Evolutionary conservation across 176 grass and related monocot species (phyloP), one percentile per base, ranked within the genome.

Genomic region (Oryza officinalis): DNA sequence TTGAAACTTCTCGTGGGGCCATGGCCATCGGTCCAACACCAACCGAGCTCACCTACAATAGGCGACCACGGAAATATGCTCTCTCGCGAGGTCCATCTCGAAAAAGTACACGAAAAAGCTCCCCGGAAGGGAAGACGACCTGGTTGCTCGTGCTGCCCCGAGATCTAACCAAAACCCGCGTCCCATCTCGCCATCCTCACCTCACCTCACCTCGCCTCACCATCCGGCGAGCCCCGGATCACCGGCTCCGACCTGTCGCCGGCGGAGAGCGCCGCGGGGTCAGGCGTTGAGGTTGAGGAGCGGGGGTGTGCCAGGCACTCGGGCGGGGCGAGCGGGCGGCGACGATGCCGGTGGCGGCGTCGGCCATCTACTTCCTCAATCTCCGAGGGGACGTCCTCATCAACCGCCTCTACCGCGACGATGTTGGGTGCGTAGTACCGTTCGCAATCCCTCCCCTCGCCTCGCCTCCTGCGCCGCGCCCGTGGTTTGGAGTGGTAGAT

Each of bases 381-480:
- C 91, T 97, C 66, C 91, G 94, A 10, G 94, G 94, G 75, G 94
- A 97, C 78, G 94, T 97, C 65, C 91, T 97, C 74, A 97, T 97
- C 94, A 97, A 97, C 86, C 94, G 94, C 82, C 94, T 97, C 74
- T 97, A 97, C 80, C 91, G 94, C 59, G 94, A 97, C 54, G 94
- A 97, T 94, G 94, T 97, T 82, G 94, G 94, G 94, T 97, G 27
- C n/a, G 89, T 80, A 1, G 5, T 70, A 30, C 84, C 30, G 37
- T 65, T 35, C 71, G 30, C 44, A 2, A 26, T 10, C 40, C 63
- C 30, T 14, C 33, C 13, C 10, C 6, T 31, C 13, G 13, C 20
- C 15, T 54, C 52, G 18, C 52, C 43, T 15, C 30, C 7, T 2
- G 27, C 10, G 27, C 59, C 17, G 37, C 17, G 37, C 69, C 46